Evolutionary conservation across 345 rosid species (phyloP).

Genomic region (Atalantia buxifolia): DNA sequence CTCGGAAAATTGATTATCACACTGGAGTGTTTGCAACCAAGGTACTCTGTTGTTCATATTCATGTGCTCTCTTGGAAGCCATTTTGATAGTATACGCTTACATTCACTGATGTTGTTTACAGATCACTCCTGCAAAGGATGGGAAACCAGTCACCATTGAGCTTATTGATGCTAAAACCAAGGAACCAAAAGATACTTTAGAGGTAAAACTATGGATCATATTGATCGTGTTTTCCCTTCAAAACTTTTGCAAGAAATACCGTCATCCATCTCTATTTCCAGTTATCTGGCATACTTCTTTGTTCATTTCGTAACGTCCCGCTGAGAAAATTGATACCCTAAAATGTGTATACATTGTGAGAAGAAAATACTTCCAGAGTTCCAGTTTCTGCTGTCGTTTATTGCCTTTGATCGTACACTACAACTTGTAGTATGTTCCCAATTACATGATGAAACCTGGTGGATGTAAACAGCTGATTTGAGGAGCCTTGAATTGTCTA

Average conservation of each 20-base stretch:
- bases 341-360: not conserved
- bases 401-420: not conserved
- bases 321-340: not conserved
- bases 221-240: not conserved
- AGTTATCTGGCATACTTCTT: not conserved
- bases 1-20: conserved; percentile 89
- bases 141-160: conserved; percentile 94
- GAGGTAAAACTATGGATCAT: conserved; percentile 51
- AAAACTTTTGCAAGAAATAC: not conserved
- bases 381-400: not conserved
- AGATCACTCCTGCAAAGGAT: conserved; percentile 96
- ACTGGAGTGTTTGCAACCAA: conserved; percentile 96
- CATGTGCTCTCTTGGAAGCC: not conserved
- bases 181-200: conserved; percentile 76
- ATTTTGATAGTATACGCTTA: not conserved
- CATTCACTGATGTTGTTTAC: conserved; percentile 11
- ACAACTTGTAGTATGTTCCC: not conserved
- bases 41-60: conserved; percentile 35
- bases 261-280: not conserved
- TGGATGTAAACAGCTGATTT: not conserved
- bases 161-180: conserved; percentile 97
- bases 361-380: not conserved
- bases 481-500: not conserved
- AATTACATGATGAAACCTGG: not conserved
- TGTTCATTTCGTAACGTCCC: not conserved